These are phyloP conservation scores for Gillenia trifoliata DNA, from an alignment of 306 rosid genomes.

Conservation along the genomic window DNA sequence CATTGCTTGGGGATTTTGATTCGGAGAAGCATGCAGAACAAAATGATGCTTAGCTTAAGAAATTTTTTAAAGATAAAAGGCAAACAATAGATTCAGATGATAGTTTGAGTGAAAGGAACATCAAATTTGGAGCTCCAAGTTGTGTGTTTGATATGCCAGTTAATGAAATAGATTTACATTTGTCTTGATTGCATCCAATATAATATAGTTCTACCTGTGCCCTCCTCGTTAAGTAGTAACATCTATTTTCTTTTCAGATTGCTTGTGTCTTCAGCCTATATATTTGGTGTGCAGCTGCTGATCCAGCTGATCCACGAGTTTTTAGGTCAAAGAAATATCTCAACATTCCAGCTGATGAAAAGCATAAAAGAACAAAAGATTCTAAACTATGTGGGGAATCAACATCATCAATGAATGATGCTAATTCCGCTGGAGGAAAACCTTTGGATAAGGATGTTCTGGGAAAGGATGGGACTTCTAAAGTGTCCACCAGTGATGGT, in stretches of 20 bases:
- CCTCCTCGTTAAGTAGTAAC: constrained; percentile 6
- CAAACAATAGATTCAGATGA: background rate
- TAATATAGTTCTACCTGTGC: background rate
- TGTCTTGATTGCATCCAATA: background rate
- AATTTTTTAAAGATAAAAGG: background rate
- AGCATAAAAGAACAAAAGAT: constrained; percentile 40
- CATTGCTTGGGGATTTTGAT: background rate
- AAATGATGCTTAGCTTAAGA: background rate
- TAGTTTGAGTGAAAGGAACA: background rate
- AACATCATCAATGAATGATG: constrained; percentile 54
- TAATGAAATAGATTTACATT: background rate
- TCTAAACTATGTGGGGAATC: constrained; percentile 70
- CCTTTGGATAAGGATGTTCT: constrained; percentile 46
- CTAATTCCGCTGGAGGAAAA: constrained; percentile 53
- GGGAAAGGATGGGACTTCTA: constrained; percentile 45
- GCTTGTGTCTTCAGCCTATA: constrained; percentile 79
- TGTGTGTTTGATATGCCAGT: background rate
- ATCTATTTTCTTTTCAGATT: constrained; percentile 56
- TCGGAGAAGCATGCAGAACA: background rate
- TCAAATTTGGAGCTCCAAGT: background rate
- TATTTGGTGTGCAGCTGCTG: constrained; percentile 97
- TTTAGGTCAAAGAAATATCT: constrained; percentile 86
- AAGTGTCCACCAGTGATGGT: constrained; percentile 30
- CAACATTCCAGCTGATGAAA: constrained; percentile 47
- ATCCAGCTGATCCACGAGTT: constrained; percentile 95